phyloP scores from a whole-genome alignment of 176 grass and related monocot genomes.

The Carex pumila region DNA sequence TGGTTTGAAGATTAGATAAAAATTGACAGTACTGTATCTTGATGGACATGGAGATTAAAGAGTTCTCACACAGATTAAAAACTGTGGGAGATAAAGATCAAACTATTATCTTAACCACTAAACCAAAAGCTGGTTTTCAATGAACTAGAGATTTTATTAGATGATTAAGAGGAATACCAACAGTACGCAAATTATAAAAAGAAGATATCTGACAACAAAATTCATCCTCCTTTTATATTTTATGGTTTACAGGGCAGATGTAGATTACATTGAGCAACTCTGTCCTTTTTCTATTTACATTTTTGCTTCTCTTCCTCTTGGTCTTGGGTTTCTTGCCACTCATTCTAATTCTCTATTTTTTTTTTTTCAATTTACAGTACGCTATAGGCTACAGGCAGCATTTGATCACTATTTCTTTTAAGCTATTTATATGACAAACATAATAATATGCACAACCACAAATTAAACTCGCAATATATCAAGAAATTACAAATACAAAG shows the following conservation, averaged over 20 bases:
- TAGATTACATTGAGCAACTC: background rate
- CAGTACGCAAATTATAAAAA: background rate
- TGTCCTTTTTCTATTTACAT: background rate
- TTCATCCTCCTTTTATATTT: too few relatives aligned
- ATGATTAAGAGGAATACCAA: background rate
- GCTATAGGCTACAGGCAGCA: background rate
- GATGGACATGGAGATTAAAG: too few relatives aligned
- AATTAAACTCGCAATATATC: background rate
- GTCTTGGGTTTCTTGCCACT: too few relatives aligned
- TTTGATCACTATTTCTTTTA: background rate
- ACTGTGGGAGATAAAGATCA: background rate
- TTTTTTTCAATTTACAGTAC: too few relatives aligned
- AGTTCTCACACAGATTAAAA: too few relatives aligned
- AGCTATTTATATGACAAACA: background rate
- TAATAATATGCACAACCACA: background rate
- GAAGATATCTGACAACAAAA: background rate
- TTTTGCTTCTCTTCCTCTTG: background rate
- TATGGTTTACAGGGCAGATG: too few relatives aligned
- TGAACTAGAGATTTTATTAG: background rate
- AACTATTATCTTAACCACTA: background rate
- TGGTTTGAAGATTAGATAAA: background rate
- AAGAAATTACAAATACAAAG: background rate
- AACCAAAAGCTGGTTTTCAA: background rate
- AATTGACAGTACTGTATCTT: too few relatives aligned
- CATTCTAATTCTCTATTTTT: too few relatives aligned